Base-by-base conservation (phyloP, 1,284 basidiomycete genomes). In the Cutaneotrichosporon sp. region DNA sequence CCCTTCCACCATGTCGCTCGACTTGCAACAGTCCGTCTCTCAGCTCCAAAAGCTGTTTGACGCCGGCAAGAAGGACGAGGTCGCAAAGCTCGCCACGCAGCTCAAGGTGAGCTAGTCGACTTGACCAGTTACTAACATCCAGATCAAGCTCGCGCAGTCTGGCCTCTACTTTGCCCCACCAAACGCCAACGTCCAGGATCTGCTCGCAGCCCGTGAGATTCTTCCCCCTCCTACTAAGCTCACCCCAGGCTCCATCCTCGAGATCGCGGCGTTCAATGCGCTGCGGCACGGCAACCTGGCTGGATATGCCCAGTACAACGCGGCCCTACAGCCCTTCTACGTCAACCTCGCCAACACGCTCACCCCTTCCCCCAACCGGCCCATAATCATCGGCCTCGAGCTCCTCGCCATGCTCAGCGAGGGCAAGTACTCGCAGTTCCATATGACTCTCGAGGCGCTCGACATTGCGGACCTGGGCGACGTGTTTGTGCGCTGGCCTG, bases 401-500 rank as follows among this genome's bases (percentile, higher is more conserved):
- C 89, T 99, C 75, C 90, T 99, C 70, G 90, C 92, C 31, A 87
- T 97, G 65, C 87, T 99, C 69, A 93, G 92, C 1, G 92, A 96
- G 80, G 98, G 97, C 81, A 89, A 92, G 75, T 97, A 98, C 76
- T 92, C 96, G 50, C 91, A 96, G 76, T 99, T 99, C 84, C 97
- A 99, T 80, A 97, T 93, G n/a, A 89, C 92, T n/a, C 87, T 99
- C 64, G 97, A 99, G 80, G 90, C 91, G n/a, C 86, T 99, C 22
- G 72, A 76, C 57, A 67, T 73, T 32, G 85, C 86, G 52, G 86
- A 91, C 68, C 82, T 86, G 42, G 84, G 86, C 34, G 92, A 92
- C 77, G 87, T 87, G 18, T 94, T 86, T 77, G 89, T 95, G 71
- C 86, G 86, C 64, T 90, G 93, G 77, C 90, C 91, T 2, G 89